A percentile compares a stretch with the other conserved stretches of the same genome.
These are phyloP conservation scores for Aphanocladium album DNA, from an alignment of 2,329 filamentous ascomycete genomes.

Conservation along the genomic window DNA sequence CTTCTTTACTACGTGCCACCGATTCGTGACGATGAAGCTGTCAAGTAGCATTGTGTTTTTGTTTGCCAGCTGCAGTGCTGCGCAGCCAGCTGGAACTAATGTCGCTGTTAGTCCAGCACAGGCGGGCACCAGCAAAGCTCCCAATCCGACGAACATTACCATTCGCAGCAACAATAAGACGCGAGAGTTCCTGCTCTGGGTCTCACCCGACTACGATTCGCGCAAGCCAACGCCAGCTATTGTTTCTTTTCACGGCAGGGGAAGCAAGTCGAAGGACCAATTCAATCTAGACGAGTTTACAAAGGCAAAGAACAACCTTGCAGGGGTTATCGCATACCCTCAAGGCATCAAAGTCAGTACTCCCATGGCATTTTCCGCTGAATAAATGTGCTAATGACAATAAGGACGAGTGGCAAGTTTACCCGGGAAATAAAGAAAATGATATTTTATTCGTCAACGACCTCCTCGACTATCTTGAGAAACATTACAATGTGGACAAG, in stretches of 20 bases:
- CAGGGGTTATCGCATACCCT: slow-evolving; percentile 37
- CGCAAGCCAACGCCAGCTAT: slow-evolving; percentile 30
- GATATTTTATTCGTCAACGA: slow-evolving; percentile 39
- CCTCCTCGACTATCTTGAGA: slow-evolving; percentile 32
- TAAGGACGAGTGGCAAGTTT: slow-evolving; percentile 29
- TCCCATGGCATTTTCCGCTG: slow-evolving; percentile 19
- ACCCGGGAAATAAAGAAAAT: slow-evolving; percentile 31
- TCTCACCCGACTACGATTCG: slow-evolving; percentile 31
- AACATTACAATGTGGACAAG: slow-evolving; percentile 30
- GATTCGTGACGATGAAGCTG: background rate
- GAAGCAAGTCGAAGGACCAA: slow-evolving; percentile 30
- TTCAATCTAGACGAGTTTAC: slow-evolving; percentile 33
- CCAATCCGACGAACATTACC: background rate
- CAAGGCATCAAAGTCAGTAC: slow-evolving; percentile 33
- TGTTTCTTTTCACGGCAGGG: slow-evolving; percentile 40
- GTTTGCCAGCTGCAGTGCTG: background rate
- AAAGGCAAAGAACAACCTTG: slow-evolving; percentile 29
- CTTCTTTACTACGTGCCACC: background rate
- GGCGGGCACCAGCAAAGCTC: too few species aligned
- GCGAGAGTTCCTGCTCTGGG: slow-evolving; percentile 29
- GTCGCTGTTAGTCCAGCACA: background rate
- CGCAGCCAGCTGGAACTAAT: background rate
- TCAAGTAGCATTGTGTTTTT: background rate
- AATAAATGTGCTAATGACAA: background rate
- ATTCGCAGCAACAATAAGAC: slow-evolving; percentile 6